Percentiles rank a stretch among this genome's conserved stretches.
These are phyloP conservation scores for Porphyra umbilicalis DNA, from an alignment of 31 red algal species.

Conservation along the genomic window DNA sequence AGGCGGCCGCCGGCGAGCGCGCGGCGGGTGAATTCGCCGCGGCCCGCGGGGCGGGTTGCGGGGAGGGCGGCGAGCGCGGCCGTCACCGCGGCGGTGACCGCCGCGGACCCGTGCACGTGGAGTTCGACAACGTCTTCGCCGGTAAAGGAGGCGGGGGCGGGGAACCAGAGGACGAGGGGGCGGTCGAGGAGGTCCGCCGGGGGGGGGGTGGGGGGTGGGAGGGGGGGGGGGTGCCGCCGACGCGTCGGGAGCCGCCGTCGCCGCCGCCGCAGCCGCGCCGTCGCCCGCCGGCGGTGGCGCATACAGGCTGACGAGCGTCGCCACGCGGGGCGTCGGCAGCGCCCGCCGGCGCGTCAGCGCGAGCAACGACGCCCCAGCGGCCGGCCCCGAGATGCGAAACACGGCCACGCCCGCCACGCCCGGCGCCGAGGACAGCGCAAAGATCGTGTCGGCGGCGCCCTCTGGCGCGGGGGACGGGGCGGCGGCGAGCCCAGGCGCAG, in stretches of 20 bases:
- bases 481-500: no score
- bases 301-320: conserved; percentile 35
- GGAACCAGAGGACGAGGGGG: conserved; percentile 74
- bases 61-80: conserved; percentile 21
- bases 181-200: conserved; percentile 62
- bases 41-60: conserved; percentile 39
- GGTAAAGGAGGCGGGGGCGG: conserved; percentile 68
- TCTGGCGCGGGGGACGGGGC: no score
- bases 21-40: conserved; percentile 84
- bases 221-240: conserved; percentile 51
- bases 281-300: neutral
- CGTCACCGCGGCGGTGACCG: conserved; percentile 55
- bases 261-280: neutral
- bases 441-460: conserved; percentile 54
- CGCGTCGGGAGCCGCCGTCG: conserved; percentile 7
- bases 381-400: conserved; percentile 61
- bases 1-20: conserved; percentile 78
- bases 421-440: conserved; percentile 64
- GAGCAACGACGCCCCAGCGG: conserved; percentile 8
- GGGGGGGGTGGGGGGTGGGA: conserved; percentile 6
- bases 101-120: conserved; percentile 84
- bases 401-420: conserved; percentile 70
- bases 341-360: conserved; percentile 9
- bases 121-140: conserved; percentile 93
- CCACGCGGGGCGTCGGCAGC: conserved; percentile 32